Evolutionary conservation across 148 eudicot genomes (phyloP).

Genomic region (Cornus kousa): DNA sequence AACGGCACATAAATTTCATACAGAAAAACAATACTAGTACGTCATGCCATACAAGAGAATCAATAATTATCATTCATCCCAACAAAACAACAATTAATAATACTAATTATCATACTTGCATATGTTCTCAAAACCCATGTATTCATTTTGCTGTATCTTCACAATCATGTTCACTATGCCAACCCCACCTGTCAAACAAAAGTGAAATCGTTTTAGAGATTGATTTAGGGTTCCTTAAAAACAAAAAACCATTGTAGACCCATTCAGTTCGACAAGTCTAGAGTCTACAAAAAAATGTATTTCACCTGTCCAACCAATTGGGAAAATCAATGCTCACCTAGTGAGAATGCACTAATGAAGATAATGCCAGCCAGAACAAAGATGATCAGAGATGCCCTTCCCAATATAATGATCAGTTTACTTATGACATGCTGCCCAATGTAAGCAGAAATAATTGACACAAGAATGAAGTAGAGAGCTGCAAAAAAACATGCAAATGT

Average conservation of each 20-base stretch:
- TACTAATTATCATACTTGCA: constrained; percentile 54
- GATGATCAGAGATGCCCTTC: constrained; percentile 81
- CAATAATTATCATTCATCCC: no score
- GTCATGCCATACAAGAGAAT: no score
- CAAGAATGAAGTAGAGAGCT: constrained; percentile 62
- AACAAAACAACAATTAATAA: neutral
- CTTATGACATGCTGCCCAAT: constrained; percentile 81
- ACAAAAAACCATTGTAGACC: neutral
- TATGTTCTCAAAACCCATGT: constrained; percentile 90
- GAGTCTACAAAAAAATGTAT: neutral
- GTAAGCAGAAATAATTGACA: constrained; percentile 76
- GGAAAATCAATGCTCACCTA: constrained; percentile 46
- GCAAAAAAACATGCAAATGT: constrained; percentile 11
- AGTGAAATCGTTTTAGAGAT: neutral
- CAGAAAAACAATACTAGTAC: no score
- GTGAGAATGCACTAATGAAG: constrained; percentile 76
- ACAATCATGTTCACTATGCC: constrained; percentile 37
- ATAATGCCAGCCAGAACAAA: constrained; percentile 76
- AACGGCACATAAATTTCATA: no score
- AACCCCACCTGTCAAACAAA: constrained; percentile 49
- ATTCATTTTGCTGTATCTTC: constrained; percentile 63
- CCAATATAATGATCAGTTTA: constrained; percentile 56
- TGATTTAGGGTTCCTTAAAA: no score
- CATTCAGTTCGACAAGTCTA: neutral
- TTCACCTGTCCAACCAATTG: neutral